phyloP scores from a whole-genome alignment of 495 filamentous ascomycete genomes.

The Monascus purpureus region DNA sequence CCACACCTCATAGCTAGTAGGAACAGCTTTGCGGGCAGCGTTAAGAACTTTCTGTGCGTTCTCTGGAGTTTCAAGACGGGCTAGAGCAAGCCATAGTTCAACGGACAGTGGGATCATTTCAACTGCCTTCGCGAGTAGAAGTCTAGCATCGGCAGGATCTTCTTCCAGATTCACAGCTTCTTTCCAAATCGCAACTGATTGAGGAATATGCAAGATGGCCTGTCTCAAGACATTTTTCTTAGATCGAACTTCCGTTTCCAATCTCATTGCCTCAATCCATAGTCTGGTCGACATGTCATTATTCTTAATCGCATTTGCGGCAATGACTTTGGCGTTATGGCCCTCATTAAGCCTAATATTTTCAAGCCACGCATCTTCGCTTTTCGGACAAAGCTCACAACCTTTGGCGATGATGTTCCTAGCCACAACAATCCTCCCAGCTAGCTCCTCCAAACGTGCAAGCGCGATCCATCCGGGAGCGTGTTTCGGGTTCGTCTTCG shows the following conservation, averaged over 20 bases:
- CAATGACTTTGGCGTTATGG: slow-evolving; percentile 88
- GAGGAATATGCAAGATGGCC: slow-evolving; percentile 76
- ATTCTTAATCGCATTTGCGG: slow-evolving; percentile 81
- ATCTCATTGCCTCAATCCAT: slow-evolving; percentile 89
- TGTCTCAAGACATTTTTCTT: slow-evolving; percentile 85
- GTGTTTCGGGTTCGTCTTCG: slow-evolving; percentile 88
- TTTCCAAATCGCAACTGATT: slow-evolving; percentile 92
- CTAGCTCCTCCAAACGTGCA: slow-evolving; percentile 81
- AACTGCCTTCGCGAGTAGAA: slow-evolving; percentile 82
- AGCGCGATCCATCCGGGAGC: slow-evolving; percentile 95
- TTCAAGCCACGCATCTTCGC: slow-evolving; percentile 90
- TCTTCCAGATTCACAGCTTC: slow-evolving; percentile 94
- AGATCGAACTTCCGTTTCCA: slow-evolving; percentile 64
- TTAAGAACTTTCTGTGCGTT: slow-evolving; percentile 92
- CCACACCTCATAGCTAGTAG: slow-evolving; percentile 89
- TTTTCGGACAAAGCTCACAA: slow-evolving; percentile 81
- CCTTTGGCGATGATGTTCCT: slow-evolving; percentile 74
- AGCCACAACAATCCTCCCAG: slow-evolving; percentile 78
- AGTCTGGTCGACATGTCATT: slow-evolving; percentile 80
- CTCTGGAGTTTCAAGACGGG: slow-evolving; percentile 73
- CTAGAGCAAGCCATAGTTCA: slow-evolving; percentile 88
- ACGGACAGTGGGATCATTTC: slow-evolving; percentile 87
- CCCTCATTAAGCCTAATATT: slow-evolving; percentile 84
- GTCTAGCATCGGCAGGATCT: slow-evolving; percentile 66
- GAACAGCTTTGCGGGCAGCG: slow-evolving; percentile 83